These are phyloP conservation scores for Aspergillus heteromorphus DNA, from an alignment of 495 filamentous ascomycete genomes.

Conservation along the genomic window DNA sequence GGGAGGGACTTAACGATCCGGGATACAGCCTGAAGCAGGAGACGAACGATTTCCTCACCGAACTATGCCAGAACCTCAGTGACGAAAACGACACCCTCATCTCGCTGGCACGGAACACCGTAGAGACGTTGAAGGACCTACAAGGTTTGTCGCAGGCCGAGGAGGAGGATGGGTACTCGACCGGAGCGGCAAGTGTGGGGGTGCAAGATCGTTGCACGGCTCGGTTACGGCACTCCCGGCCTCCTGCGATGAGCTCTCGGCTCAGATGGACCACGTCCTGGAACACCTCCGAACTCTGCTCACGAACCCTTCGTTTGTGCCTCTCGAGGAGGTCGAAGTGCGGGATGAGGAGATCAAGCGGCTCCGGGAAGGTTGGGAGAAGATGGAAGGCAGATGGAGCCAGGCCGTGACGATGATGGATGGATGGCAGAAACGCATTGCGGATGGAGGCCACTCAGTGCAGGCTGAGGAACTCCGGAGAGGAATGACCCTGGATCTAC, in stretches of 20 bases:
- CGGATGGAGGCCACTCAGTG: slow-evolving; percentile 69
- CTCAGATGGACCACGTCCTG: slow-evolving; percentile 67
- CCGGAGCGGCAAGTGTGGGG: slow-evolving; percentile 34
- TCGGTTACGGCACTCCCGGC: slow-evolving; percentile 41
- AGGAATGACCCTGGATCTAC: slow-evolving; percentile 63
- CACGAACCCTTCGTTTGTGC: slow-evolving; percentile 93
- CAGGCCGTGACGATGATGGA: slow-evolving; percentile 90
- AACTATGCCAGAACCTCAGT: slow-evolving; percentile 79
- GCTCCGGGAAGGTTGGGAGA: slow-evolving; percentile 79
- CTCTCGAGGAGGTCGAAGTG: slow-evolving; percentile 87
- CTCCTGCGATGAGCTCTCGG: slow-evolving; percentile 66
- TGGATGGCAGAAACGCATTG: slow-evolving; percentile 82
- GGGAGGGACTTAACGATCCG: slow-evolving; percentile 49
- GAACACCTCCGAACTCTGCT: slow-evolving; percentile 75
- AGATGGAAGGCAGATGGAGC: slow-evolving; percentile 84
- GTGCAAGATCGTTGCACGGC: slow-evolving; percentile 24
- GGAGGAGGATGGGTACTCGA: slow-evolving; percentile 35
- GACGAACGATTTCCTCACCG: slow-evolving; percentile 87
- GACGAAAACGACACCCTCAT: slow-evolving; percentile 91
- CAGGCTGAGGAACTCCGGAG: slow-evolving; percentile 78
- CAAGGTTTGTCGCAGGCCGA: slow-evolving; percentile 62
- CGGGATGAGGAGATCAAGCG: slow-evolving; percentile 84
- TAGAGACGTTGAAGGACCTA: slow-evolving; percentile 68
- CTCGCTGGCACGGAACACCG: slow-evolving; percentile 61
- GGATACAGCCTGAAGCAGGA: slow-evolving; percentile 75